Percentiles rank a stretch among this genome's conserved stretches.
phyloP scores from a whole-genome alignment of 305 asterid genomes.

The Rubia tinctorum region DNA sequence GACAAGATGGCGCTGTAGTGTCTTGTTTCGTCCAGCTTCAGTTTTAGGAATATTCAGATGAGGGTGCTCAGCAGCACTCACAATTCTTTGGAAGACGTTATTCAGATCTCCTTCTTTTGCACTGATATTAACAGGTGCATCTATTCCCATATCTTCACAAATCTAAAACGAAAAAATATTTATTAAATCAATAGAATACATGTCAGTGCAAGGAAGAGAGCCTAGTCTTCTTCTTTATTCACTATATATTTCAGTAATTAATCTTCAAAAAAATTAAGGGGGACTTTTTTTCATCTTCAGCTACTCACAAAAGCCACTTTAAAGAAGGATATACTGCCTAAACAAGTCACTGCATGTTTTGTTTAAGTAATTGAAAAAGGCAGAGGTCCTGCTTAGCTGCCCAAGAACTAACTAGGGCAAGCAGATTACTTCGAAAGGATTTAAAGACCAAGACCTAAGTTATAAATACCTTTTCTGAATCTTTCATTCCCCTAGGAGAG shows the following conservation, averaged over 20 bases:
- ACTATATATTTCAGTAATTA: background rate
- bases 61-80: slow-evolving; percentile 81
- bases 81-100: slow-evolving; percentile 72
- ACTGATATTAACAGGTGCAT: slow-evolving; percentile 80
- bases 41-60: slow-evolving; percentile 92
- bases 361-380: too few relatives aligned
- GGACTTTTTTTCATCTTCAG: background rate
- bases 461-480: slow-evolving; percentile 64
- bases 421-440: background rate
- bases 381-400: too few relatives aligned
- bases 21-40: slow-evolving; percentile 67
- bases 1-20: slow-evolving; percentile 54
- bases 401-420: background rate
- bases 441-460: background rate
- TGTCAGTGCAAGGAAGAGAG: background rate
- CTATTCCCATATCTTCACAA: slow-evolving; percentile 81
- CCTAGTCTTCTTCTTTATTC: background rate
- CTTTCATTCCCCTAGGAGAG: slow-evolving; percentile 54
- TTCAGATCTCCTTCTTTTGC: slow-evolving; percentile 80
- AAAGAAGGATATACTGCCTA: background rate
- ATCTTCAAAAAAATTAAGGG: background rate
- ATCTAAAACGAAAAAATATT: slow-evolving; percentile 40
- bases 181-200: background rate
- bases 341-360: background rate
- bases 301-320: background rate